Evolutionary conservation across 2,329 filamentous ascomycete species (phyloP), one percentile per base, ranked within the genome.

Genomic region (Phialemoniopsis sp.): DNA sequence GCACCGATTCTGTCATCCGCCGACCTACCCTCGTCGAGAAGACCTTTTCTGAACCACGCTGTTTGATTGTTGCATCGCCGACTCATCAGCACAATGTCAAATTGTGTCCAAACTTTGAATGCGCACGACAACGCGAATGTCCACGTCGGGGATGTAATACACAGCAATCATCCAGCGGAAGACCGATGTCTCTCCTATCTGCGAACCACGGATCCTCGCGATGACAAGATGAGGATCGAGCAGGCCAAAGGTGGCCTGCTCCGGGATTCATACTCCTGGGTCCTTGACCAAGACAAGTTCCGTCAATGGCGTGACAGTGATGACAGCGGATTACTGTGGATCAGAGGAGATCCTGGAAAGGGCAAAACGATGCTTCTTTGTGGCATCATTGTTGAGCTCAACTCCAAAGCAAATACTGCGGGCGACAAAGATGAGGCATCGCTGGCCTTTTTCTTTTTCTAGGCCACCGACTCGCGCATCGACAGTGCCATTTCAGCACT

Each of bases 381-480:
- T n/a, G n/a, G n/a, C n/a, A n/a, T n/a, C n/a, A n/a, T 32, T n/a
- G 14, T 9, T 12, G 29, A 28, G 26, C 17, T 16, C 15, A 13
- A 43, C n/a, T n/a, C n/a, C n/a, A n/a, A n/a, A n/a, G n/a, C n/a
- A 17, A 39, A 38, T 32, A 44, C 10, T 44, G 46, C 33, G 13
- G 15, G 17, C 8, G 15, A 10, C 28, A n/a, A n/a, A n/a, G n/a
- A n/a, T n/a, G n/a, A n/a, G n/a, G n/a, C n/a, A n/a, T n/a, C n/a
- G 13, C 38, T 52, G 28, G 48, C 50, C 1, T 66, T 52, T 42
- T 69, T 69, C 51, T 67, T 73, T 51, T 74, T 64, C 46, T 59
- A 75, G 45, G 53, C 54, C 9, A 60, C 59, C 5, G 50, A 70
- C 33, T 16, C 42, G 1, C 40, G 48, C 1, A 32, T 69, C 16